Evolutionary conservation across 1,139 yeast genomes (phyloP), one percentile per base, ranked within the genome.

Genomic region (Lodderomyces oxycetoniae): DNA sequence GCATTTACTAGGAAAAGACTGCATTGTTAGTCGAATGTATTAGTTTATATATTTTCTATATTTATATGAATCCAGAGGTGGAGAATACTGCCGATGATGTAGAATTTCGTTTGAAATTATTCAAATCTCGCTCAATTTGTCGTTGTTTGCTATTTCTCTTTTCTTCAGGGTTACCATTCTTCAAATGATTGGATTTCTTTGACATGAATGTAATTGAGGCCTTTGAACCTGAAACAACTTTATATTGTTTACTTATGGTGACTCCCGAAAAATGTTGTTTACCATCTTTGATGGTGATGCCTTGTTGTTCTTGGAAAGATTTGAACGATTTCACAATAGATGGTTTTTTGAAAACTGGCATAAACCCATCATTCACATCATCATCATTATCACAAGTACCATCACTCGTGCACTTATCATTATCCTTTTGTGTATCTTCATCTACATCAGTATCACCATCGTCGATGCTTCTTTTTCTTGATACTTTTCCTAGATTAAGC

Each of bases 171-270:
- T 46, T 17, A 42, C 40, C 14, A 11, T 26, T 15, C 17, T 32
- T 21, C 4, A 8, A 9, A 8, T 11, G 22, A 4, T 28, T 37
- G 14, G 50, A 52, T 26, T 50, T 63, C 36, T 71, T 73, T 3
- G 71, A 60, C 53, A 77, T 53, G 38, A 67, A 75, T 15, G 81
- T 73, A 38, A 79, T 71, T 2, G 85, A 74, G 0, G 84, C 77
- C 43, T 68, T 74, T 2, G 77, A 64, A 4, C 81, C 77, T 2
- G 77, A 64, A 1, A 77, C 80, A 13, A 70, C 69, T 47, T 67
- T 77, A 45, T 76, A 74, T 26, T 71, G 71, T 31, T 72, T 76
- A 32, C 77, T 69, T 9, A 75, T 59, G 0, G 76, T 74, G 26
- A 79, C 84, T 3, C 80, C 79, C 25, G 73, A 63, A 46, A 68